phyloP scores from a whole-genome alignment of 495 filamentous ascomycete genomes.

The Pyrenula aspistea region DNA sequence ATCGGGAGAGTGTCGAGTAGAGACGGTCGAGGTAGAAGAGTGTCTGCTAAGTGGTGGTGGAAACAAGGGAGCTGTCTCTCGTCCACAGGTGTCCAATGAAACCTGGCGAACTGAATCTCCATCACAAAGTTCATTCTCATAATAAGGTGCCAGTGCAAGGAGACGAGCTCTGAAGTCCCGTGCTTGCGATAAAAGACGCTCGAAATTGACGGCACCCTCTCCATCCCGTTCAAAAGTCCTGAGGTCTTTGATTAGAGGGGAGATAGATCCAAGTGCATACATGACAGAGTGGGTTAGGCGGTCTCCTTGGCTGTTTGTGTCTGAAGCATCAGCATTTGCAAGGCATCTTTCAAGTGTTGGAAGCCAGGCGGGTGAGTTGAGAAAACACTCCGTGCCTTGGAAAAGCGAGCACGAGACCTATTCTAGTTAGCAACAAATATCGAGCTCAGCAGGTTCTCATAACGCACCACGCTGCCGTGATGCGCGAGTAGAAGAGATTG shows the following conservation, averaged over 20 bases:
- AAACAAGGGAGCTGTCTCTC: neutral
- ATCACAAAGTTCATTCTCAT: neutral
- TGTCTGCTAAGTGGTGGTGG: neutral
- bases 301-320: neutral
- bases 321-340: neutral
- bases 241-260: neutral
- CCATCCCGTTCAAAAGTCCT: neutral
- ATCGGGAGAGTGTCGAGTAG: neutral
- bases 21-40: neutral
- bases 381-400: neutral
- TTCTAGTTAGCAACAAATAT: neutral
- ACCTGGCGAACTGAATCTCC: neutral
- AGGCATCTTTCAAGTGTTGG: neutral
- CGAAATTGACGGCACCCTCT: neutral
- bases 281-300: neutral
- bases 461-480: neutral
- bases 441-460: neutral
- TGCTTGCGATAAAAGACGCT: neutral
- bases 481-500: neutral
- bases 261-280: neutral
- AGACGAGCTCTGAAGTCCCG: neutral
- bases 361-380: neutral
- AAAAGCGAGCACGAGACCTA: neutral
- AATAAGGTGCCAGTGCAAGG: neutral
- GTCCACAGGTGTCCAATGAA: neutral